phyloP scores from a whole-genome alignment of 2,329 filamentous ascomycete species.

The Xylariaceae sp. region DNA sequence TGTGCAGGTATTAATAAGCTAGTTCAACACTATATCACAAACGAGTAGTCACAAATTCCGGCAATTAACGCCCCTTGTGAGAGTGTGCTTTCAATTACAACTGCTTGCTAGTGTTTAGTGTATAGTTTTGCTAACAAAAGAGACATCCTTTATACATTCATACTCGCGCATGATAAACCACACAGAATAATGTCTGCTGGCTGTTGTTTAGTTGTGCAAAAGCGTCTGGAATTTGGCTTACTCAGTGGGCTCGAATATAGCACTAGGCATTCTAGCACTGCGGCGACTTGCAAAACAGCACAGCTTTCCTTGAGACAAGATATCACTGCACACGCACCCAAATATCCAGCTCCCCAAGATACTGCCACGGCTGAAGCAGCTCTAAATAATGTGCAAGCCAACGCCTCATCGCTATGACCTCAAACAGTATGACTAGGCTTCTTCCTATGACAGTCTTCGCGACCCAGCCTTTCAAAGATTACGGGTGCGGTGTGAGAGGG shows the following conservation, averaged over 20 bases:
- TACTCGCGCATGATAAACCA: neutral
- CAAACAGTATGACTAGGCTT: conserved; percentile 10
- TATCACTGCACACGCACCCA: no score
- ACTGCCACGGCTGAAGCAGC: neutral
- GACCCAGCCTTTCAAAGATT: neutral
- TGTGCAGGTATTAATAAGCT: no score
- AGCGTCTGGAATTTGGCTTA: no score
- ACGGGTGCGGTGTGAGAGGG: neutral
- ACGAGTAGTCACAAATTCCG: no score
- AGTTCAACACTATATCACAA: no score
- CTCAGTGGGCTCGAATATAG: no score
- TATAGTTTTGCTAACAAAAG: conserved; percentile 5
- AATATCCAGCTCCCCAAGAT: no score
- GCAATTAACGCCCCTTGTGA: no score
- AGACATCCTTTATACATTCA: conserved; percentile 12
- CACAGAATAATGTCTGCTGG: neutral
- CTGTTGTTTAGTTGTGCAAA: neutral
- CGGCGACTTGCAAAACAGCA: neutral
- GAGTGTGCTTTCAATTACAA: neutral
- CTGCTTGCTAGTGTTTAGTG: conserved; percentile 1
- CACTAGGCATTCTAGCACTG: neutral
- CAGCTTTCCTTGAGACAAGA: no score
- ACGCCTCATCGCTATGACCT: conserved; percentile 19
- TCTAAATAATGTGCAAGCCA: neutral
- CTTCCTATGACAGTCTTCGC: conserved; percentile 4